Base-by-base conservation (phyloP, 495 filamentous ascomycete species). In the Aspergillus sparsus region DNA sequence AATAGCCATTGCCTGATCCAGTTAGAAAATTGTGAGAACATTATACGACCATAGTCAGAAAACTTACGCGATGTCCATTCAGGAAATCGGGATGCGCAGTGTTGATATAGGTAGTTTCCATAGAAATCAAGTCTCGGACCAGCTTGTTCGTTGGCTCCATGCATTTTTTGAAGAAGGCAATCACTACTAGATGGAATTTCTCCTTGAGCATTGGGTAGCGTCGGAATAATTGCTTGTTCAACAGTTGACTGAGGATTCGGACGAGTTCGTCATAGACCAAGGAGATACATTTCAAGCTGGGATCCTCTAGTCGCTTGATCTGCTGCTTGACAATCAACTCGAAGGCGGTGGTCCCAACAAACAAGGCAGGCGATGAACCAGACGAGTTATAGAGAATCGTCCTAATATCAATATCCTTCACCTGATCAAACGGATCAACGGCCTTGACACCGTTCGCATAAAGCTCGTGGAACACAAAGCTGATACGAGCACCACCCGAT, bases 241-340 rank as follows among this genome's bases (percentile, higher is more conserved):
- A 84, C 9, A 98, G 83, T 72, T 96, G 90, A 16, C 88, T 85
- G 44, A 99, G 86, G 65, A 99, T 98, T 63, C 95, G 90, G 59
- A 98, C 92, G 61, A 99, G 80, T 79, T 99, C 95, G 74, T 99
- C 95, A 68, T 97, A 99, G 11, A 99, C 93, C 53, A 99, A 80
- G 36, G 90, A 93, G 44, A 94, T 93, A 81, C 95, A 99, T 78
- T 97, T 98, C 70, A 95, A 75, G 74, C 91, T 96, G 33, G 95
- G 95, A 58, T 99, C 95, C 74, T 99, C 95, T 50, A 99, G 75
- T 47, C 95, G 85, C 82, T 88, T 95, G 75, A 99, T 99, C 72
- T 99, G 92, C 71, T 97, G 89, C 83, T 98, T 99, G 63, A 98
- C 95, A 64, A 99, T 97, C 52, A 96, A 81, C 72, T 99, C 95